phyloP scores from a whole-genome alignment of 1,284 basidiomycete species.

The Ceratobasidium sp. region DNA sequence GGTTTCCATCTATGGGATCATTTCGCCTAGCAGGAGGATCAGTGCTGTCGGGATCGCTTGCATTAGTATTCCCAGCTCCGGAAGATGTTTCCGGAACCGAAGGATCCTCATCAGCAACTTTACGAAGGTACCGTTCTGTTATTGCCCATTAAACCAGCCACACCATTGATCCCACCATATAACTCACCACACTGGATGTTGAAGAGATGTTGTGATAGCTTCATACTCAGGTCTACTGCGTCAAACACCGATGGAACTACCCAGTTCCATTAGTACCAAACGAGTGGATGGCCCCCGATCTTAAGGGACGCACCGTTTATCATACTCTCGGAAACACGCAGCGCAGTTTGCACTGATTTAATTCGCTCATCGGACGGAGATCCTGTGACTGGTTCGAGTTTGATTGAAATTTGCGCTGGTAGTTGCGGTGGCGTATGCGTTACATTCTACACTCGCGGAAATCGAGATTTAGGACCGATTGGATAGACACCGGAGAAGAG shows the following conservation, averaged over 20 bases:
- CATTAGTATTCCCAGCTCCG: background rate
- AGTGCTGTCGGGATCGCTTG: too few relatives aligned
- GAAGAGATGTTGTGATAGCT: constrained; percentile 26
- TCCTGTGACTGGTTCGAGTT: background rate
- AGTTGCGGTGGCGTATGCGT: constrained; percentile 22
- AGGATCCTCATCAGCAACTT: background rate
- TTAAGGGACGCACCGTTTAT: constrained; percentile 2
- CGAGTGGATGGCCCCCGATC: too few relatives aligned
- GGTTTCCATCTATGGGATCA: too few relatives aligned
- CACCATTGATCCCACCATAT: background rate
- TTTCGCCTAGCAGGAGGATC: too few relatives aligned
- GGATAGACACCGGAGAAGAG: too few relatives aligned
- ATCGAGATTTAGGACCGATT: background rate
- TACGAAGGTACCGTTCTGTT: background rate
- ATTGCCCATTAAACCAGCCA: background rate
- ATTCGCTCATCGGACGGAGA: constrained; percentile 20
- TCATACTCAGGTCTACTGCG: constrained; percentile 14
- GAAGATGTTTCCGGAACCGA: too few relatives aligned
- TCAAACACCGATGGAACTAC: constrained; percentile 28
- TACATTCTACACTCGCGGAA: background rate
- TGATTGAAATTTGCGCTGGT: constrained; percentile 9
- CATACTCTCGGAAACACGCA: constrained; percentile 9
- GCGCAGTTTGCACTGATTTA: constrained; percentile 5
- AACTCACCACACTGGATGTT: constrained; percentile 13
- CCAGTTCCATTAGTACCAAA: background rate